Evolutionary conservation across 371 early-diverging fungal genomes (phyloP), one percentile per base, ranked within the genome.

Genomic region (Funneliformis caledonium): DNA sequence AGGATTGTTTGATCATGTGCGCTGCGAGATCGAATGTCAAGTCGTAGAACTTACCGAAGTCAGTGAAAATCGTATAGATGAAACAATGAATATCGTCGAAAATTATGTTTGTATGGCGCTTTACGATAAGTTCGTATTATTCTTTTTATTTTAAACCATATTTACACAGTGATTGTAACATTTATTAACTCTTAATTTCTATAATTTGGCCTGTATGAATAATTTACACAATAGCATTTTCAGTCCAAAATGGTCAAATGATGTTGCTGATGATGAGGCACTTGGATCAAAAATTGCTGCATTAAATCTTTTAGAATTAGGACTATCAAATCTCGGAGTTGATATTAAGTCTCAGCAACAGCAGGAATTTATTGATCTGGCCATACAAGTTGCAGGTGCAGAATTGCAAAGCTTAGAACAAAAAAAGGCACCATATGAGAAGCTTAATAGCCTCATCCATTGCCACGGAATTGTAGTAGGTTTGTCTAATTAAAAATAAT

Each of bases 271-370:
- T 19, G 78, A 78, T 52, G 68, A 78, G 10, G 33, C 22, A 9
- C 33, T 78, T 50, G 22, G 52, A 45, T 78, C 78, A 68, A 65
- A 78, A 42, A 78, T 78, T 43, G 78, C 78, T 26, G 45, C 78
- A 19, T 61, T 78, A 9, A 78, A 78, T 37, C 16, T 78, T n/a
- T 52, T 67, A 8, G 68, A 68, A 50, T 48, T 78, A 78, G 50
- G 33, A 5, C 52, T 68, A 43, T 37, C 48, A 37, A 45, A 78
- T 78, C 68, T 78, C 45, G 78, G 78, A 12, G n/a, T 78, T 50
- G 45, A 47, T 47, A 45, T 78, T 16, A 64, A 45, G 12, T 14
- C n/a, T 22, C 33, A 22, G 14, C 26, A 48, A 22, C 76, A 76
- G 7, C 78, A 68, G 67, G 68, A 67, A 33, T 19, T 12, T 9